Evolutionary conservation across 164 flowering plant species (phyloP).

Genomic region (Liriodendron chinense): DNA sequence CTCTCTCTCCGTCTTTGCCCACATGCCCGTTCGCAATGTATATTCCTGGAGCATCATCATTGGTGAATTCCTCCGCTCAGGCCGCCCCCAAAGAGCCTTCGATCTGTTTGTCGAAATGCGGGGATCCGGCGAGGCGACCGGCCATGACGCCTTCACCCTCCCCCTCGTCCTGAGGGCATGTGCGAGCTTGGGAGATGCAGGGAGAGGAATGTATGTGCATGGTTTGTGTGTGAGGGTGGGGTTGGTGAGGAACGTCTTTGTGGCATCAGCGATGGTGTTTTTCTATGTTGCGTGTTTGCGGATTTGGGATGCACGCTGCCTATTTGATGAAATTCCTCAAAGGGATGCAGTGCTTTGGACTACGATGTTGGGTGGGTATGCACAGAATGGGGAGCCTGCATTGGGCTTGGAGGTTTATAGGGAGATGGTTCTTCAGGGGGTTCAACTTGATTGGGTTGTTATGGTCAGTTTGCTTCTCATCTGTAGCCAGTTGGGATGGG

Average conservation of each 20-base stretch:
- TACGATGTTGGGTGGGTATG: slow-evolving; percentile 20
- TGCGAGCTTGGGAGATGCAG: slow-evolving; percentile 6
- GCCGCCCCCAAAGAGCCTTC: background rate
- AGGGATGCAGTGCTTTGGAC: slow-evolving; percentile 28
- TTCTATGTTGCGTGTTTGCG: slow-evolving; percentile 13
- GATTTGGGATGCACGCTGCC: slow-evolving; percentile 7
- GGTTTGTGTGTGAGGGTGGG: slow-evolving; percentile 17
- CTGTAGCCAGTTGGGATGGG: slow-evolving; percentile 22
- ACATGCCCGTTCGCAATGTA: slow-evolving; percentile 23
- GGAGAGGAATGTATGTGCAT: slow-evolving; percentile 11
- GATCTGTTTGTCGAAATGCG: slow-evolving; percentile 12
- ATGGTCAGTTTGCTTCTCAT: slow-evolving; percentile 23
- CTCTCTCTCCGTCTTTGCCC: slow-evolving; percentile 17
- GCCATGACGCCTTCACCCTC: slow-evolving; percentile 14
- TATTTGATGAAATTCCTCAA: slow-evolving; percentile 19
- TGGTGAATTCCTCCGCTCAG: slow-evolving; percentile 19
- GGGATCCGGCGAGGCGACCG: background rate
- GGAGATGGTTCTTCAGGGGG: slow-evolving; percentile 13
- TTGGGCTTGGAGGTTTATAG: slow-evolving; percentile 18
- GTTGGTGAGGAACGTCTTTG: slow-evolving; percentile 16
- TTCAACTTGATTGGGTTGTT: slow-evolving; percentile 26
- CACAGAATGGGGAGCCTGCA: slow-evolving; percentile 15
- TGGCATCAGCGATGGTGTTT: slow-evolving; percentile 20
- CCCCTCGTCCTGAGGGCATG: slow-evolving; percentile 20
- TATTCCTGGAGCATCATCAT: slow-evolving; percentile 29